Conservation (phyloP, 208 protist genomes). For the Balamuthia mandrillaris region DNA sequence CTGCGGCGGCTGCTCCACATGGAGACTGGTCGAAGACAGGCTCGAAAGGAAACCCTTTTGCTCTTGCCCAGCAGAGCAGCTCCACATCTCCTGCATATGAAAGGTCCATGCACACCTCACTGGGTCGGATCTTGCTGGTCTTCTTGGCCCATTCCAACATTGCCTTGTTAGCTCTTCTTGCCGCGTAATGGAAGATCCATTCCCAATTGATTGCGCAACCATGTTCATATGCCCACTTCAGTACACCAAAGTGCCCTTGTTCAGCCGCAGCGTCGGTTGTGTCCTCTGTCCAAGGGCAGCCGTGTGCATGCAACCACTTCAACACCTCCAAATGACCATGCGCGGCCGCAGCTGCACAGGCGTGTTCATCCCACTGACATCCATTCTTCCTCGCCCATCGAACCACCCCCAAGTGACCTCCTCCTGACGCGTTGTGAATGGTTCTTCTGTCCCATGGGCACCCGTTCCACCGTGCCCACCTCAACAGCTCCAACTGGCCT, state of each 20-base stretch:
- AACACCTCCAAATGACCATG: neutral
- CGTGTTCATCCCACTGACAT: neutral
- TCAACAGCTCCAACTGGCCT: too few relatives aligned
- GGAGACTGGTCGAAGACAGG: too few relatives aligned
- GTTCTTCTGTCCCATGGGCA: neutral
- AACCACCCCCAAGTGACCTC: neutral
- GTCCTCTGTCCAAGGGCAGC: neutral
- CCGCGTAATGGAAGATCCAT: too few relatives aligned
- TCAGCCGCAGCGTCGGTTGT: neutral
- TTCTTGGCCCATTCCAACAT: too few relatives aligned
- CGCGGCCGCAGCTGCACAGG: neutral
- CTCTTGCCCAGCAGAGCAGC: too few relatives aligned
- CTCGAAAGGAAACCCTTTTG: too few relatives aligned
- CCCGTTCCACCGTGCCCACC: neutral
- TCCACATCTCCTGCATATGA: too few relatives aligned
- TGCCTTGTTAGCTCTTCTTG: too few relatives aligned
- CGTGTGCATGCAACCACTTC: neutral
- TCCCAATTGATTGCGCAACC: neutral
- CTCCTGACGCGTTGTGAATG: neutral
- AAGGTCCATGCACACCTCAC: too few relatives aligned
- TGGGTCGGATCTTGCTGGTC: too few relatives aligned
- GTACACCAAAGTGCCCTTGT: neutral
- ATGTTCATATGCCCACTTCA: neutral
- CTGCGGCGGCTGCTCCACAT: neutral
- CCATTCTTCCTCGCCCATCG: neutral